Percentiles rank a stretch among this genome's conserved stretches.
Conservation (phyloP, 805 yeast genomes). For the Saturnispora mendoncae region DNA sequence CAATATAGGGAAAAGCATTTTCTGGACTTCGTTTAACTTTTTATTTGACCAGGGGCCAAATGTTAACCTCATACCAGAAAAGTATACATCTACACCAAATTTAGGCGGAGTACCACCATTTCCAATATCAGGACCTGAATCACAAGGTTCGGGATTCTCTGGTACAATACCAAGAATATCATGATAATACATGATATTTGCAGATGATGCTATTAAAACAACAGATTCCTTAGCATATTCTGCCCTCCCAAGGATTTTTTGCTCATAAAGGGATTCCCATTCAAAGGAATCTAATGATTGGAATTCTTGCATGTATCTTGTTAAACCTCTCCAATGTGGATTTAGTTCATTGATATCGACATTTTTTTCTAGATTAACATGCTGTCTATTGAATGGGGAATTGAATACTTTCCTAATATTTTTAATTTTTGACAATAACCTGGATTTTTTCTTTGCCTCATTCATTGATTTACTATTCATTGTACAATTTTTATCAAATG, state of each 20-base stretch:
- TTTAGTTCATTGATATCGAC: too few species aligned
- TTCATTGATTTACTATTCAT: neutral
- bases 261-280: conserved; percentile 7
- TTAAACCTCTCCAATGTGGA: conserved; percentile 64
- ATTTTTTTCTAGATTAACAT: neutral
- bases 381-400: neutral
- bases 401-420: neutral
- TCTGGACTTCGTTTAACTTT: conserved; percentile 59
- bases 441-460: neutral
- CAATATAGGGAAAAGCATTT: conserved; percentile 57
- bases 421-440: neutral
- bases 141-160: conserved; percentile 22
- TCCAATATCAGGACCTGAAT: conserved; percentile 46
- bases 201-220: conserved; percentile 50
- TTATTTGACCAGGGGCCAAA: conserved; percentile 97
- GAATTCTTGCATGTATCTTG: conserved; percentile 45
- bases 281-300: conserved; percentile 10
- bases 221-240: conserved; percentile 82
- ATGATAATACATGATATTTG: conserved; percentile 51
- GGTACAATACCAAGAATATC: conserved; percentile 68
- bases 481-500: conserved; percentile 33
- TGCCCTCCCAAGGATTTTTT: conserved; percentile 33
- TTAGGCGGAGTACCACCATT: conserved; percentile 51
- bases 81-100: conserved; percentile 50
- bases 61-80: conserved; percentile 56